phyloP scores from a whole-genome alignment of 73 alveolate species.

The Blepharisma japonicum region DNA sequence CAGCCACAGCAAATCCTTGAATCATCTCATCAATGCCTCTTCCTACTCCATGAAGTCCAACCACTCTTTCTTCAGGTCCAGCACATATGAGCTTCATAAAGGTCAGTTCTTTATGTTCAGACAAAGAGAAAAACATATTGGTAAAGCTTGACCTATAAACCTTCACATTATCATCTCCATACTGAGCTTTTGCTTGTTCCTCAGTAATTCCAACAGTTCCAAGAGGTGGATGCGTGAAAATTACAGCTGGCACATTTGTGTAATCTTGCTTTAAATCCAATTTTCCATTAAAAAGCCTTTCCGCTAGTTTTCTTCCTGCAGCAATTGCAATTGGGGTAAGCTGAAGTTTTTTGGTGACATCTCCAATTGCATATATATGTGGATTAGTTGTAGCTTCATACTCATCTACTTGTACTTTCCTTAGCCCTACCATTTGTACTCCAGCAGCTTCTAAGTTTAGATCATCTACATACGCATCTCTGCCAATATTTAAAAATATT shows the following conservation, averaged over 20 bases:
- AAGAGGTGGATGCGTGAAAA: slow-evolving; percentile 86
- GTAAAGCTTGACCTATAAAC: slow-evolving; percentile 66
- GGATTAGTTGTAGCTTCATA: slow-evolving; percentile 70
- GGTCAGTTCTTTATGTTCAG: slow-evolving; percentile 50
- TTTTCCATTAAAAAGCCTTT: slow-evolving; percentile 68
- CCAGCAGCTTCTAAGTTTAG: slow-evolving; percentile 70
- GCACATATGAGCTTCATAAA: slow-evolving; percentile 67
- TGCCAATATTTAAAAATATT: slow-evolving; percentile 83
- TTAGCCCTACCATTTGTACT: slow-evolving; percentile 50
- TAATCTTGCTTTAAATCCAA: slow-evolving; percentile 55
- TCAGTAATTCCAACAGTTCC: slow-evolving; percentile 80
- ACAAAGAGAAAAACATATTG: slow-evolving; percentile 70
- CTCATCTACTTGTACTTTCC: slow-evolving; percentile 73
- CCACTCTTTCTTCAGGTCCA: slow-evolving; percentile 73
- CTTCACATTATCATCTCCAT: slow-evolving; percentile 72
- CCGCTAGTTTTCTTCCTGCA: slow-evolving; percentile 89
- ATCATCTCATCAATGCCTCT: slow-evolving; percentile 91
- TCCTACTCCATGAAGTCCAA: slow-evolving; percentile 90
- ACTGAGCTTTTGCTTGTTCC: slow-evolving; percentile 64
- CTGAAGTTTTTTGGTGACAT: slow-evolving; percentile 64
- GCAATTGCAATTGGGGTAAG: slow-evolving; percentile 88
- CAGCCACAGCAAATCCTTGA: slow-evolving; percentile 87
- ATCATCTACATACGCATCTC: slow-evolving; percentile 69
- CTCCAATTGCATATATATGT: slow-evolving; percentile 93
- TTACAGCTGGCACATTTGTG: slow-evolving; percentile 74